Percentiles rank a stretch among this genome's conserved stretches.
Conservation (phyloP, 2,329 filamentous ascomycete species). For the Talaromyces islandicus region DNA sequence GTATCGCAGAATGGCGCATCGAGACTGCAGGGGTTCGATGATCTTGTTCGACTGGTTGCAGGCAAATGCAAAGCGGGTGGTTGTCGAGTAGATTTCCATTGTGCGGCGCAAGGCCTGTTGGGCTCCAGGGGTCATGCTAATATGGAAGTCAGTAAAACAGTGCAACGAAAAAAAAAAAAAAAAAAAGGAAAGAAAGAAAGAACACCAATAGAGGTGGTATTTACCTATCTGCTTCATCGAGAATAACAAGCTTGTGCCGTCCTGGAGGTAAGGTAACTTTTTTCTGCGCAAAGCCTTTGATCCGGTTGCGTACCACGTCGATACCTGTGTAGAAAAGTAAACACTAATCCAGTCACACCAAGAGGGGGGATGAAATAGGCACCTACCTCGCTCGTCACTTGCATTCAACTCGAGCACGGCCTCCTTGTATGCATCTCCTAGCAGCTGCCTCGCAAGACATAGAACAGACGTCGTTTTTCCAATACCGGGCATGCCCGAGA, state of each 20-base stretch:
- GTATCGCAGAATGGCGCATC: conserved; percentile 93
- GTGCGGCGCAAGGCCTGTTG: conserved; percentile 92
- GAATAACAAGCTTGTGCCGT: conserved; percentile 91
- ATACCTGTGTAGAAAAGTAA: conserved; percentile 55
- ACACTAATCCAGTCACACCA: background rate
- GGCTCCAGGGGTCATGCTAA: conserved; percentile 85
- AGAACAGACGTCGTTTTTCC: conserved; percentile 96
- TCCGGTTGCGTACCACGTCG: conserved; percentile 92
- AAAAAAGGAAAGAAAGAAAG: no score
- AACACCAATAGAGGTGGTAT: background rate
- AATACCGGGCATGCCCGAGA: conserved; percentile 98
- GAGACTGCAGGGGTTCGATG: conserved; percentile 95
- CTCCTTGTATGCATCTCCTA: conserved; percentile 94
- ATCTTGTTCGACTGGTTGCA: conserved; percentile 99
- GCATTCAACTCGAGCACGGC: conserved; percentile 95
- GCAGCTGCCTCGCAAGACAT: conserved; percentile 82
- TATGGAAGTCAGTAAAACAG: background rate
- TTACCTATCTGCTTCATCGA: conserved; percentile 88
- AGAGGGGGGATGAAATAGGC: background rate
- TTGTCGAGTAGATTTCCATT: conserved; percentile 98
- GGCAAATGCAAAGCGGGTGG: conserved; percentile 93
- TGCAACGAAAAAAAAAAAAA: background rate
- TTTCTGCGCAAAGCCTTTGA: conserved; percentile 98
- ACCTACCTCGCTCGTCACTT: conserved; percentile 77
- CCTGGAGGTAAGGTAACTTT: conserved; percentile 91